These are phyloP conservation scores for Cichorium intybus DNA, from an alignment of 140 eudicot genomes.

Conservation along the genomic window DNA sequence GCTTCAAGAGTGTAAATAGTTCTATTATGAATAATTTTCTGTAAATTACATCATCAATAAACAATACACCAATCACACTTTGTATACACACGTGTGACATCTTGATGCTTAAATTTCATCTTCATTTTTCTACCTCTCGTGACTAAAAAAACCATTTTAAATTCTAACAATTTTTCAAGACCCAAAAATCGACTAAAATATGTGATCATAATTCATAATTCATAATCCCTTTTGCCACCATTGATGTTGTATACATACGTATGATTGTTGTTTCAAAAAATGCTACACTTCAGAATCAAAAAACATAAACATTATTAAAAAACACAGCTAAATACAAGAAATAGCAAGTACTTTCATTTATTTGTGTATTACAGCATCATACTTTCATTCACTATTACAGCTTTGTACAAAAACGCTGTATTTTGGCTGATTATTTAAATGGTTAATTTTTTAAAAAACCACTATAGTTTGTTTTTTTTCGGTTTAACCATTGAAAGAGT, in stretches of 20 bases:
- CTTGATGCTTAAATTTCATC: not conserved
- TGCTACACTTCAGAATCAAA: too few relatives aligned
- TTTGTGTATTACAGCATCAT: too few relatives aligned
- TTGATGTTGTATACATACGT: not conserved
- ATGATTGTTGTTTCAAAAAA: slow-evolving; percentile 23
- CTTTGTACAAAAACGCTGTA: too few relatives aligned
- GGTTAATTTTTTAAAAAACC: too few relatives aligned
- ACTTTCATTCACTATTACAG: too few relatives aligned
- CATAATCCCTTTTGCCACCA: too few relatives aligned
- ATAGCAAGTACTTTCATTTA: too few relatives aligned
- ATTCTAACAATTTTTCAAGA: not conserved
- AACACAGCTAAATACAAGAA: too few relatives aligned
- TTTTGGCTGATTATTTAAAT: too few relatives aligned
- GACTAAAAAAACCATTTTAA: slow-evolving; percentile 3
- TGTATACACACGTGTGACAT: slow-evolving; percentile 8
- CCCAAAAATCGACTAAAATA: not conserved
- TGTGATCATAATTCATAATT: slow-evolving; percentile 11
- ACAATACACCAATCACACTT: slow-evolving; percentile 23
- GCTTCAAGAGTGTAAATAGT: not conserved
- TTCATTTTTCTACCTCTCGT: not conserved
- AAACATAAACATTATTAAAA: too few relatives aligned
- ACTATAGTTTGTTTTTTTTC: too few relatives aligned
- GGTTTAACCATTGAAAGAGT: too few relatives aligned
- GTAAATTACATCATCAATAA: slow-evolving; percentile 28
- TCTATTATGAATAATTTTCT: slow-evolving; percentile 9